Conservation (phyloP, 768 basidiomycete species). For the Cystobasidium ongulense region DNA sequence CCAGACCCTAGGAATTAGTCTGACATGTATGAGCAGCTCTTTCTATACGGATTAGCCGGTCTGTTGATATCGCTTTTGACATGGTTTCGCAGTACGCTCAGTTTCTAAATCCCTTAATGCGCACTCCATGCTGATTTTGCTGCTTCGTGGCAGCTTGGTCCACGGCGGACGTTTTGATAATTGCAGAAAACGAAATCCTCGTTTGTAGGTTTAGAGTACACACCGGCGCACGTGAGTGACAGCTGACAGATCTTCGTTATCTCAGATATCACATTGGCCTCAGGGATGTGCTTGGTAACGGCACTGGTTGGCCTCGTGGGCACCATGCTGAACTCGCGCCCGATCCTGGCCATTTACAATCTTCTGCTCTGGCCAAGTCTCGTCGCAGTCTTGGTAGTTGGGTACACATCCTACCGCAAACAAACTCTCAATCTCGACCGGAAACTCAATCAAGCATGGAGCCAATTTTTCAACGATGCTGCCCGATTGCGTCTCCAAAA, state of each 20-base stretch:
- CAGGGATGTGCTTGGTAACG: constrained; percentile 55
- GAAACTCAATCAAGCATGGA: constrained; percentile 64
- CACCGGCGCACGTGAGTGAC: not conserved
- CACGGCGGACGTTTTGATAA: constrained; percentile 58
- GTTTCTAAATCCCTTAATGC: not conserved
- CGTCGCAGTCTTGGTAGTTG: constrained; percentile 55
- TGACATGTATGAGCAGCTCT: constrained; percentile 41
- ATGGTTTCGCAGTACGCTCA: constrained; percentile 49
- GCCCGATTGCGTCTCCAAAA: constrained; percentile 58
- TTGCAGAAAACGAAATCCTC: constrained; percentile 51
- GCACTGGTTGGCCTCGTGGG: constrained; percentile 58
- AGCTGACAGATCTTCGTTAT: constrained; percentile 48
- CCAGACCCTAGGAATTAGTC: not conserved
- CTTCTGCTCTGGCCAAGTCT: constrained; percentile 62
- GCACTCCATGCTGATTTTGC: constrained; percentile 5
- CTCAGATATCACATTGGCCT: constrained; percentile 55
- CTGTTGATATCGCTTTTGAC: constrained; percentile 54
- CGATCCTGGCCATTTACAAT: constrained; percentile 60
- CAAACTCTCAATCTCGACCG: constrained; percentile 56
- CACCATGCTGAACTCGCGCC: constrained; percentile 59
- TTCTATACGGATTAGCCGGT: constrained; percentile 53
- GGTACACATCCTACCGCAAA: constrained; percentile 60
- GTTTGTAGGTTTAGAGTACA: constrained; percentile 41
- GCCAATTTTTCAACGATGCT: constrained; percentile 54
- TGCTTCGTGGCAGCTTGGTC: constrained; percentile 51